Base-by-base conservation (phyloP, 1,139 yeast species). In the Wickerhamomyces sp. region DNA sequence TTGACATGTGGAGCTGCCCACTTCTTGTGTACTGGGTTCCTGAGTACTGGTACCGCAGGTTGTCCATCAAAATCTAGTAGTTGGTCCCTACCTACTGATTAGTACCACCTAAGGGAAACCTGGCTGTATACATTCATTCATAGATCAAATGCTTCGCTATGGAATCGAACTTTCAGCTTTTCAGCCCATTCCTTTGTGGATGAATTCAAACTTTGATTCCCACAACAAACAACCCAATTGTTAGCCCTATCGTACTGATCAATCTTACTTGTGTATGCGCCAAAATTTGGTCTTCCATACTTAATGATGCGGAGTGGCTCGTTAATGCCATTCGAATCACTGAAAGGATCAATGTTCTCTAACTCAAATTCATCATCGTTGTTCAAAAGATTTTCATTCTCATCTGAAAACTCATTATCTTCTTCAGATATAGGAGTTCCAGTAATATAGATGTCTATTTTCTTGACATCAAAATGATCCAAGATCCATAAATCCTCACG, bases 361-460 rank as follows among this genome's bases (percentile, higher is more conserved):
- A 52, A 41, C 41, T 55, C 59, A 45, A 55, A 49, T 26, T 52
- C 54, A 15, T 53, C 55, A 36, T 54, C 51, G 14, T 46, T 47
- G 27, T 46, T 37, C 39, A 55, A 27, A 10, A 55, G 38, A 11
- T 51, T 52, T 26, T 53, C 58, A 18, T 36, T 48, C 30, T 51
- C 59, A 10, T 44, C 53, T n/a, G 7, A 36, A 37, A 39, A 42
- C 9, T 26, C 37, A 29, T 37, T 40, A 15, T 23, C 37, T 66
- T 62, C 27, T 29, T 31, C 37, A 18, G 23, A 40, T 67, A 62
- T n/a, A 26, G 39, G 42, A 14, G 37, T 27, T 9, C 49, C 68
- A 1, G 91, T 85, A 37, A 85, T 75, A 54, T 76, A 85, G 14
- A 85, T 79, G 55, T 85, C 93, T 54, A 84, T 73, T 51, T 78